Evolutionary conservation across 2,329 filamentous ascomycete genomes (phyloP).

Genomic region (Cordyceps tenuipes): DNA sequence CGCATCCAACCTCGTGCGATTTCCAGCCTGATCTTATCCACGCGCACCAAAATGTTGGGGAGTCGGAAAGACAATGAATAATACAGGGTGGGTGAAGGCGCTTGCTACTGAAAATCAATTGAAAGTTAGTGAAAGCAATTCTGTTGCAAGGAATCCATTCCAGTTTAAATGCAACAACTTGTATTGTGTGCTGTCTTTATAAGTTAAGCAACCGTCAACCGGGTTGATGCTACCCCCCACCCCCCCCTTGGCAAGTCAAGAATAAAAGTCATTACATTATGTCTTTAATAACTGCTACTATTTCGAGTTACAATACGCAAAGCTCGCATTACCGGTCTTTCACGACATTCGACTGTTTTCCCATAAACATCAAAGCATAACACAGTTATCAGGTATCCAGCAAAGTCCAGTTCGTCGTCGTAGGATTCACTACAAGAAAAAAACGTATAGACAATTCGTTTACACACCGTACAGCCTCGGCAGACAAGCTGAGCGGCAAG

Average conservation of each 20-base stretch:
- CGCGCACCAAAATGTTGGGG: neutral
- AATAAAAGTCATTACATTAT: neutral
- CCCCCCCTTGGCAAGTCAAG: too few species aligned
- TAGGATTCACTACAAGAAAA: neutral
- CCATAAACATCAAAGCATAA: neutral
- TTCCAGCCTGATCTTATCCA: neutral
- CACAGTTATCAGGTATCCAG: neutral
- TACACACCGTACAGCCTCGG: neutral
- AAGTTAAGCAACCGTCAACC: neutral
- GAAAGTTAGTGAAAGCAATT: too few species aligned
- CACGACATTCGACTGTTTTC: neutral
- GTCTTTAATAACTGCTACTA: constrained; percentile 1
- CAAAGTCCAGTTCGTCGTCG: neutral
- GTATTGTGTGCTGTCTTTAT: too few species aligned
- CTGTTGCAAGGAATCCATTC: too few species aligned
- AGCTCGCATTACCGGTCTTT: neutral
- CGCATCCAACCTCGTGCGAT: neutral
- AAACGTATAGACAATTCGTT: neutral
- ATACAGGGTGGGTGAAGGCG: neutral
- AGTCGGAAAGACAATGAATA: neutral
- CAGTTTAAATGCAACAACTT: too few species aligned
- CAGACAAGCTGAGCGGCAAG: neutral
- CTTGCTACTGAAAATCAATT: too few species aligned
- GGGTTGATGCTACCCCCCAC: neutral
- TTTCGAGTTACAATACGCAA: neutral